Evolutionary conservation across 495 filamentous ascomycete species (phyloP).

Genomic region (Hypomontagnella monticulosa): DNA sequence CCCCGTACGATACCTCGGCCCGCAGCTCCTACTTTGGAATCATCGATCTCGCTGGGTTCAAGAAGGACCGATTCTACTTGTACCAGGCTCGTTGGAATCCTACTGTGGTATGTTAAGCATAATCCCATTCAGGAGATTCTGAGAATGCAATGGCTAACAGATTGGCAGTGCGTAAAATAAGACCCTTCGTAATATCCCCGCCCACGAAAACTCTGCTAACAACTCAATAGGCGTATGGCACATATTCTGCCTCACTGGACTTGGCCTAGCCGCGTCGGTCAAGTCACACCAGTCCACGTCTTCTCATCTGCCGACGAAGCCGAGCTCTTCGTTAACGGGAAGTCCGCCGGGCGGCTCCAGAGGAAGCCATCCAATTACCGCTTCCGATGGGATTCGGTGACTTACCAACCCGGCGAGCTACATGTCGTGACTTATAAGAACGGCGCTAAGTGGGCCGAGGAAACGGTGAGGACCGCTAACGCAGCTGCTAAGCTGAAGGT

Average conservation of each 20-base stretch:
- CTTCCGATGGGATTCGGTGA: constrained; percentile 60
- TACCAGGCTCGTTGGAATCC: constrained; percentile 60
- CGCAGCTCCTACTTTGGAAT: constrained; percentile 61
- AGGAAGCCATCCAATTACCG: constrained; percentile 50
- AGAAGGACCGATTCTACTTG: constrained; percentile 60
- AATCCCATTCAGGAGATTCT: neutral
- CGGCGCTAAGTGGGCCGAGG: constrained; percentile 53
- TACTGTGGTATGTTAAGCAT: constrained; percentile 35
- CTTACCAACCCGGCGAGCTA: constrained; percentile 55
- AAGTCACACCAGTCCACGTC: constrained; percentile 61
- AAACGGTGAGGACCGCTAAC: constrained; percentile 49
- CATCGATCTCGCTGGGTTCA: constrained; percentile 61
- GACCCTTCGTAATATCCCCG: neutral
- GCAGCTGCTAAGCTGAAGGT: constrained; percentile 45
- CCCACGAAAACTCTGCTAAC: constrained; percentile 5
- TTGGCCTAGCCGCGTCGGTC: constrained; percentile 56
- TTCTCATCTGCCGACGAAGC: constrained; percentile 58
- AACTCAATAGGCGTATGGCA: constrained; percentile 34
- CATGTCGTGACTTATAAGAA: constrained; percentile 56
- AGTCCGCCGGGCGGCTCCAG: constrained; percentile 48
- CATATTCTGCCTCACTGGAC: constrained; percentile 63
- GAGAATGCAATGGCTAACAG: constrained; percentile 16
- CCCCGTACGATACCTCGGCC: constrained; percentile 50
- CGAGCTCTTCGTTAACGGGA: constrained; percentile 62
- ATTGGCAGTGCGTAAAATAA: constrained; percentile 24